Conservation (phyloP, 2,329 filamentous ascomycete species). For the Fusarium musae region DNA sequence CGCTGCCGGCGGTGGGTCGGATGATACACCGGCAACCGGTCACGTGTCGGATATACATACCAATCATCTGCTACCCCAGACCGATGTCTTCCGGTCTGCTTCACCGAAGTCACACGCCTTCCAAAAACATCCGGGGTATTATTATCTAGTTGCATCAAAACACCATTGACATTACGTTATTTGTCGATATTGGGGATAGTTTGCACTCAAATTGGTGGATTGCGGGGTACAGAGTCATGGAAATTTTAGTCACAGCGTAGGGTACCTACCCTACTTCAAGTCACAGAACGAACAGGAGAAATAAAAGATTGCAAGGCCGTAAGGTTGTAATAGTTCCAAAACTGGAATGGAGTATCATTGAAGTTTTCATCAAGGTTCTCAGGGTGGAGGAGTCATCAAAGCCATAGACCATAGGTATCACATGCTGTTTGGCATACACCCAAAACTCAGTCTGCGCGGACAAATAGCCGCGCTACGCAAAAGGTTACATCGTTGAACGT, state of each 20-base stretch:
- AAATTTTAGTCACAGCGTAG: constrained; percentile 16
- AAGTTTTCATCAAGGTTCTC: background rate
- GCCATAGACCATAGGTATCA: background rate
- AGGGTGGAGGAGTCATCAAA: background rate
- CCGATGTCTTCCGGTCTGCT: constrained; percentile 22
- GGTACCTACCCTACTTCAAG: background rate
- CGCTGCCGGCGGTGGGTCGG: constrained; percentile 27
- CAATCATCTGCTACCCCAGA: constrained; percentile 16
- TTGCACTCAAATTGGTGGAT: background rate
- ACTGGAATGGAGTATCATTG: background rate
- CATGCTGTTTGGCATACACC: background rate
- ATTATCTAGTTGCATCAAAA: constrained; percentile 26
- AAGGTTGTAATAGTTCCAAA: background rate
- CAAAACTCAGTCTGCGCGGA: accelerated
- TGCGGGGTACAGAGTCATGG: background rate
- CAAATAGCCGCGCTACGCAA: background rate
- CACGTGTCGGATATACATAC: constrained; percentile 22
- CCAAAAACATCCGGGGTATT: constrained; percentile 20
- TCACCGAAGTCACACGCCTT: constrained; percentile 25
- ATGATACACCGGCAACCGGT: constrained; percentile 19
- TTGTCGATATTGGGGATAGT: background rate
- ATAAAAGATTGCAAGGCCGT: background rate
- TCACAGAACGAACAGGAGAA: background rate
- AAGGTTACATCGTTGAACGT: background rate
- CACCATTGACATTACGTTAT: constrained; percentile 14